Base-by-base conservation (phyloP, 257 asterid genomes). In the Anisodus acutangulus region DNA sequence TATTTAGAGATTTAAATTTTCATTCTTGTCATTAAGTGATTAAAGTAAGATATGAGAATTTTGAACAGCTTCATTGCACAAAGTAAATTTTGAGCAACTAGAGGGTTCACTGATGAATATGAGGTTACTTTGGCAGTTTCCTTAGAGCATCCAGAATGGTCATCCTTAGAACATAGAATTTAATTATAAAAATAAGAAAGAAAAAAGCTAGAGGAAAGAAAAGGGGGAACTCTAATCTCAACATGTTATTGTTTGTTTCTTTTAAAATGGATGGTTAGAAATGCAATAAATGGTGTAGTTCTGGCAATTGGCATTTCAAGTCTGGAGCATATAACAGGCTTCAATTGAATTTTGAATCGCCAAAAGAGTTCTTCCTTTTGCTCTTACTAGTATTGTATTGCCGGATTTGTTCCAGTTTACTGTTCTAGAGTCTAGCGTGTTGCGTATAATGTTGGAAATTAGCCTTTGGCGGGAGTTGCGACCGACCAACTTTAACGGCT, bases 301-400 rank as follows among this genome's bases (percentile, higher is more conserved):
- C 39, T 72, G 79, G 39, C n/a, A 12, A 11, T 49, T 49, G 60
- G 9, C 19, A 22, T 74, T 74, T 22, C 7, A 12, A 72, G 11
- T 74, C 19, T 74, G 80, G 43, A 0, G 59, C 41, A 49, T 74
- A 22, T 72, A 10, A 19, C 80, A 47, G 80, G 80, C 80, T 49
- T 74, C 80, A 5, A 11, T 22, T 74, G 80, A 74, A 49, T 47
- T 45, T 72, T 19, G 19, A 19, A 19, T 72, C 2, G 0, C 2
- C 43, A 49, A 74, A 74, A 22, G 3, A 74, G 60, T 10, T 7
- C 19, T 19, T 22, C 19, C 22, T 47, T 47, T 19, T 11, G 43
- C 59, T 47, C 10, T 72, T 72, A n/a, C 60, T 10, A 5, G 11
- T 49, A 11, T 72, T 11, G 41, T 72, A 72, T 39, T 0, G 35